These are phyloP conservation scores for Amylocarpus encephaloides DNA, from an alignment of 2,329 filamentous ascomycete genomes.

Conservation along the genomic window DNA sequence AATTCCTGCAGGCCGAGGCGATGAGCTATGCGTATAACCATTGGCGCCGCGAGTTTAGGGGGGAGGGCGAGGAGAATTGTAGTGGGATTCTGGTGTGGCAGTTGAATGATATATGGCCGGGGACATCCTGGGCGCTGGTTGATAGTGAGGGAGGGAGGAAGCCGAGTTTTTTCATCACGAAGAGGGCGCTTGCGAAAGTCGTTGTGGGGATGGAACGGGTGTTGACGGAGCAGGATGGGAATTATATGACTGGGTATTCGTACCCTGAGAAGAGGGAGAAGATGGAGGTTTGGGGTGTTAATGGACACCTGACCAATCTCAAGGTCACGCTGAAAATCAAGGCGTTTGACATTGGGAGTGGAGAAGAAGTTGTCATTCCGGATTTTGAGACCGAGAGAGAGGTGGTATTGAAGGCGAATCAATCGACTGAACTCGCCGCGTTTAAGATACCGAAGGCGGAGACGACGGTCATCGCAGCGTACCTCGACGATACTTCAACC, in stretches of 20 bases:
- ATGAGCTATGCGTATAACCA: constrained; percentile 29
- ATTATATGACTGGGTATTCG: constrained; percentile 18
- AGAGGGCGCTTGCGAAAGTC: constrained; percentile 36
- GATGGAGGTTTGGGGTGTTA: constrained; percentile 21
- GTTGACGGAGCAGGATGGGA: background rate
- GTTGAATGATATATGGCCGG: constrained; percentile 65
- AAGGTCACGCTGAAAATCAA: too few relatives aligned
- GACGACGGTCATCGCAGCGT: background rate
- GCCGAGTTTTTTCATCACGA: constrained; percentile 46
- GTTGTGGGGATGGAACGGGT: constrained; percentile 23
- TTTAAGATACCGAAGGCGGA: background rate
- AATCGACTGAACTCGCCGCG: constrained; percentile 50
- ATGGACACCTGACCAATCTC: constrained; percentile 5
- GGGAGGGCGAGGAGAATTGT: constrained; percentile 35
- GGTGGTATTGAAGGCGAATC: constrained; percentile 36
- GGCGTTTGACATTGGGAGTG: too few relatives aligned
- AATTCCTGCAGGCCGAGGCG: constrained; percentile 27
- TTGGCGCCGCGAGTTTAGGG: constrained; percentile 25
- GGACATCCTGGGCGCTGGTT: constrained; percentile 58
- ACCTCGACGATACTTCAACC: constrained; percentile 15
- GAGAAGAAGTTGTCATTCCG: background rate
- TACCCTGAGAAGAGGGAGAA: constrained; percentile 14
- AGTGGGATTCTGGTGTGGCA: constrained; percentile 63
- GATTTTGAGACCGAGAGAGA: constrained; percentile 26
- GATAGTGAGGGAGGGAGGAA: constrained; percentile 50